These are phyloP conservation scores for Kodamaea plutei DNA, from an alignment of 1,139 yeast genomes.

Conservation along the genomic window DNA sequence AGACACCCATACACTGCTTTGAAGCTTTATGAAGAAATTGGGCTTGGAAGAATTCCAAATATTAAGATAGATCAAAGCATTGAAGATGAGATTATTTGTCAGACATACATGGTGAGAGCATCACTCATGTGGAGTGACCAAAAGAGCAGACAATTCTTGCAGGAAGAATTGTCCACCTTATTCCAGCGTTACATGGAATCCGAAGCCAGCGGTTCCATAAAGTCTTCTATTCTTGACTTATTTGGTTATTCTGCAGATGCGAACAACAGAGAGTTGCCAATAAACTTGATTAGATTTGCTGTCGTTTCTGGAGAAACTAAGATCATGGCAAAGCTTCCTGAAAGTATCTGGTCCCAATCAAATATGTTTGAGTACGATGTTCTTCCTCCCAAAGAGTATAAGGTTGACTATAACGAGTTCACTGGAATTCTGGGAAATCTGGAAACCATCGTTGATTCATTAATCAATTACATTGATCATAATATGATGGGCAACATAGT, in stretches of 20 bases:
- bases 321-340: constrained; percentile 66
- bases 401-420: constrained; percentile 25
- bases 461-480: constrained; percentile 35
- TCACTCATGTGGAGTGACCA: constrained; percentile 47
- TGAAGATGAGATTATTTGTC: constrained; percentile 34
- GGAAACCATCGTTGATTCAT: constrained; percentile 26
- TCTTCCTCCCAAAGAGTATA: constrained; percentile 50
- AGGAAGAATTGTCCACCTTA: constrained; percentile 37
- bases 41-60: constrained; percentile 25
- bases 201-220: constrained; percentile 8
- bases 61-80: constrained; percentile 22
- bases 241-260: constrained; percentile 12
- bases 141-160: constrained; percentile 44
- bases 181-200: constrained; percentile 19
- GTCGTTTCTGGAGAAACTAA: constrained; percentile 67
- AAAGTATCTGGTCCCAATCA: constrained; percentile 54
- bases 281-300: constrained; percentile 60
- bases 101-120: constrained; percentile 52
- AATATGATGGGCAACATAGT: constrained; percentile 28
- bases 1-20: constrained; percentile 60
- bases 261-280: constrained; percentile 41
- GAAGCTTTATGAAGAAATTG: constrained; percentile 43
- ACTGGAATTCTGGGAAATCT: constrained; percentile 20
- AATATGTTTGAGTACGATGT: constrained; percentile 69
- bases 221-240: constrained; percentile 16